Percentiles rank a stretch among this genome's conserved stretches.
These are phyloP conservation scores for Acacia melanoxylon DNA, from an alignment of 306 rosid species.

Conservation along the genomic window DNA sequence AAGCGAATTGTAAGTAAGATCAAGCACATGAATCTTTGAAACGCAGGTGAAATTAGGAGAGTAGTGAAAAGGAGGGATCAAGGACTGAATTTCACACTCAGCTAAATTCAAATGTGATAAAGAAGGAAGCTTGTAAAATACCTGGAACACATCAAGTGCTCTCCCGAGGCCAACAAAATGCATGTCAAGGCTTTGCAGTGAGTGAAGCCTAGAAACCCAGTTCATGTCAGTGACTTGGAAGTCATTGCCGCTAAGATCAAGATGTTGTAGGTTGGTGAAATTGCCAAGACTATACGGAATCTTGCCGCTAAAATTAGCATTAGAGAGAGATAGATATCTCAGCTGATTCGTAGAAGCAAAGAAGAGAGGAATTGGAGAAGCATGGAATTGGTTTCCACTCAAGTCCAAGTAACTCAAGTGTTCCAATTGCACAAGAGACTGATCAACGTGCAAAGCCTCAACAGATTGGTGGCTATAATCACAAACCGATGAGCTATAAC, in stretches of 20 bases:
- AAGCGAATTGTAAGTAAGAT: not conserved
- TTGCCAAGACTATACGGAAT: slow-evolving; percentile 27
- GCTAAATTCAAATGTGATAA: not conserved
- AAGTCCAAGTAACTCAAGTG: not conserved
- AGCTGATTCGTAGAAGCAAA: not conserved
- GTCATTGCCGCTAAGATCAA: not conserved
- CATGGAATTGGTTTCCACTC: slow-evolving; percentile 1
- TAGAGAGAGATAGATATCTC: not conserved
- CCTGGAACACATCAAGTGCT: slow-evolving; percentile 9
- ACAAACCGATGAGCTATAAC: not conserved
- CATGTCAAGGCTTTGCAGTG: slow-evolving; percentile 29
- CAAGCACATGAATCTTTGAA: not conserved
- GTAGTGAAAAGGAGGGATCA: not conserved
- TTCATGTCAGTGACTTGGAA: not conserved
- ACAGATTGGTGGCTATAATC: not conserved
- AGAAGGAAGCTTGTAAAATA: slow-evolving; percentile 26
- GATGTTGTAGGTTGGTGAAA: slow-evolving; percentile 21
- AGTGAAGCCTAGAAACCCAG: slow-evolving; percentile 31
- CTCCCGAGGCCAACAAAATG: not conserved
- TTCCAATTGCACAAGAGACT: not conserved
- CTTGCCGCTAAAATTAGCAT: not conserved
- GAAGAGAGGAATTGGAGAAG: not conserved
- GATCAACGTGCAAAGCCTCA: not conserved
- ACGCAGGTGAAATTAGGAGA: not conserved
- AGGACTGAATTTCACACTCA: not conserved